These are phyloP conservation scores for Boletellus deceptivus DNA, from an alignment of 1,284 basidiomycete genomes.

Conservation along the genomic window DNA sequence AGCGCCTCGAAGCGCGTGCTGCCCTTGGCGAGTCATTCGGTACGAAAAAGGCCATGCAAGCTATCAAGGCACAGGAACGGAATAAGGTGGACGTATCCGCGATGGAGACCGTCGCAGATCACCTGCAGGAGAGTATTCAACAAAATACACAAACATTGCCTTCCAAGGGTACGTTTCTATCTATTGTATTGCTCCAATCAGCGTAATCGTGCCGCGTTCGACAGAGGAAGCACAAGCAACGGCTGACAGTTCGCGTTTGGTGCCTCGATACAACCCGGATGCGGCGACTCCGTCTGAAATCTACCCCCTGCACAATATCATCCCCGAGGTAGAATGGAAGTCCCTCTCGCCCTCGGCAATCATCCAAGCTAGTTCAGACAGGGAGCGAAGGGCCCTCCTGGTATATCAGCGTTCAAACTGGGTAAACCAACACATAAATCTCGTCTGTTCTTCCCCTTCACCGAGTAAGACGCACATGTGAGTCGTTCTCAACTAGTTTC, in stretches of 20 bases:
- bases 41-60: conserved; percentile 87
- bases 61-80: conserved; percentile 79
- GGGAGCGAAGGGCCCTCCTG: conserved; percentile 55
- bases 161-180: conserved; percentile 51
- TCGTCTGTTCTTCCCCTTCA: conserved; percentile 41
- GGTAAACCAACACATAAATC: conserved; percentile 59
- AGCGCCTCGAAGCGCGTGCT: conserved; percentile 65
- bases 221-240: conserved; percentile 64
- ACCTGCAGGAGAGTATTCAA: conserved; percentile 80
- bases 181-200: not conserved
- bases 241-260: conserved; percentile 63
- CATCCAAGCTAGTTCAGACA: conserved; percentile 46
- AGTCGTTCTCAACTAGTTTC: conserved; percentile 20
- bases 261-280: conserved; percentile 68
- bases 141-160: conserved; percentile 66
- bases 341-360: conserved; percentile 55
- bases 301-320: conserved; percentile 74
- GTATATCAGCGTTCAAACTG: conserved; percentile 66
- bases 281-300: conserved; percentile 70
- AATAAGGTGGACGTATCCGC: conserved; percentile 85
- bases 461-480: conserved; percentile 61
- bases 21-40: conserved; percentile 90
- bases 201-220: not conserved
- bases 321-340: conserved; percentile 77
- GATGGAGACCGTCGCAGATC: conserved; percentile 76